Evolutionary conservation across 192 early-diverging fungal genomes (phyloP), one percentile per base, ranked within the genome.

Genomic region (Backusella tuberculispora): DNA sequence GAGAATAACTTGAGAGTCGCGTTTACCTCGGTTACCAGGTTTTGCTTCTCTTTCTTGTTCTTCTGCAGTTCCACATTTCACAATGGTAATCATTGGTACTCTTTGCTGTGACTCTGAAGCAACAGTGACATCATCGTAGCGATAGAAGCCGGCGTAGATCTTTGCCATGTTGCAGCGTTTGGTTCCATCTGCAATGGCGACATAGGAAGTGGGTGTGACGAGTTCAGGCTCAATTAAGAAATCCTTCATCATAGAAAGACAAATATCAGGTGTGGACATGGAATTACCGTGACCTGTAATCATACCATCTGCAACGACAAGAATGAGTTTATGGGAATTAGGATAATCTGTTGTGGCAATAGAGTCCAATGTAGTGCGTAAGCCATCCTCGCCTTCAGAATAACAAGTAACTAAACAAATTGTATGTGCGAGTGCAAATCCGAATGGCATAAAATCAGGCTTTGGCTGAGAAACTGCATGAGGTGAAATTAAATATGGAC

Each of bases 1-100:
- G 42, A 99, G 84, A 68, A 99, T 87, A 65, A 99, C 90, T 83
- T 99, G 97, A 10, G 96, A 96, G 80, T 99, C 97, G 40, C 97
- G 92, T 86, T 99, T 99, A 60, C 97, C 97, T 74, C 97, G 87
- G 81, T 95, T 95, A 21, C 93, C 93, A 29, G 93, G 91, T 81
- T 93, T 95, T 44, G 76, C 69, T 60, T 89, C 85, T 48, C 78
- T 82, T 34, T 83, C 74, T 34, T 45, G 42, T 76, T 92, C 90
- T 10, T 83, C 88, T 47, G 89, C 84, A 1, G 86, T 85, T 67
- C 93, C 93, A 78, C 75, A 76, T 26, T 80, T 80, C 26, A 67
- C 72, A 17, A 95, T 87, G 46, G 88, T 78, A 12, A 93, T 80
- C 86, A 94, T 90, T 15, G 94, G 94, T 21, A 95, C 88, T 6